phyloP scores from a whole-genome alignment of 352 stramenopile genomes.

The Thraustotheca clavata region DNA sequence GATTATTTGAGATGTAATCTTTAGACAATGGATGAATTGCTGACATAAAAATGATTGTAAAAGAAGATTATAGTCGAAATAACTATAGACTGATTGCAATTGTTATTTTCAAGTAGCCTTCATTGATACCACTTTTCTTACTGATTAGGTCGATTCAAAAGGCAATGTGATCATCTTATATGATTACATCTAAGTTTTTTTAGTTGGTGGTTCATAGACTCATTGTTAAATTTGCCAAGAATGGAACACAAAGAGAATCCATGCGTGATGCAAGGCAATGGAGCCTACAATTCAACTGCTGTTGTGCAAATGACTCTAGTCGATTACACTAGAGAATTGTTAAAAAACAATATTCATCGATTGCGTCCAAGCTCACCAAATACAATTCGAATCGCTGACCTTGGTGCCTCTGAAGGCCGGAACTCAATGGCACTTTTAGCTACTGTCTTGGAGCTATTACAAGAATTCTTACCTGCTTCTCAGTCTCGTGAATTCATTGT shows the following conservation, averaged over 20 bases:
- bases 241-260: not conserved
- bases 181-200: not conserved
- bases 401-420: not conserved
- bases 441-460: not conserved
- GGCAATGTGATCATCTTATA: too few relatives aligned
- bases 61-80: too few relatives aligned
- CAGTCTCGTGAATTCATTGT: not conserved
- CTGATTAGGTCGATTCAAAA: too few relatives aligned
- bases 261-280: slow-evolving; percentile 8
- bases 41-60: too few relatives aligned
- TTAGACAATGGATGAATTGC: too few relatives aligned
- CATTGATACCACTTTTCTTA: too few relatives aligned
- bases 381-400: not conserved
- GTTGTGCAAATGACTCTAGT: not conserved
- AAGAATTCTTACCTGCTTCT: not conserved
- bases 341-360: not conserved
- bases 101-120: too few relatives aligned
- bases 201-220: not conserved
- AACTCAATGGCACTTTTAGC: not conserved
- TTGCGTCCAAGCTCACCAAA: not conserved
- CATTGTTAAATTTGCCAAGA: not conserved
- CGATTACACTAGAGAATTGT: not conserved
- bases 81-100: too few relatives aligned
- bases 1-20: too few relatives aligned
- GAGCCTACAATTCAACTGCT: slow-evolving; percentile 1